Conservation (phyloP, 225 moss, liverwort and hornwort species). For the Bryoerythrophyllum caledonicum region DNA sequence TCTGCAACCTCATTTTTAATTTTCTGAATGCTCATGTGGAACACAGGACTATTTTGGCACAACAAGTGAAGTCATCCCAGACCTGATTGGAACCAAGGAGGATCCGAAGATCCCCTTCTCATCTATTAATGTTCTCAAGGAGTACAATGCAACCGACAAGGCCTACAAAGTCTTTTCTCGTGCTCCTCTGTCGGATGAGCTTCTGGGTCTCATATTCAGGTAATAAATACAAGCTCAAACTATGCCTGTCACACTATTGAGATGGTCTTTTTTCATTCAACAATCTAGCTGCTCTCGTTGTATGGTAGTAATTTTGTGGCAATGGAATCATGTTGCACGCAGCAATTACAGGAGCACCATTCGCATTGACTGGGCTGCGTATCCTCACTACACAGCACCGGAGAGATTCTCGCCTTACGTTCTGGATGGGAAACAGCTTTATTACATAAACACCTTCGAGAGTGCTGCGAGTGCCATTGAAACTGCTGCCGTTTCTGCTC, state of each 20-base stretch:
- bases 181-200: constrained; percentile 54
- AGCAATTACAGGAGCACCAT: constrained; percentile 54
- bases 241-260: too few relatives aligned
- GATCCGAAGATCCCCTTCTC: constrained; percentile 69
- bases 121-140: constrained; percentile 64
- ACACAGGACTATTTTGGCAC: constrained; percentile 53
- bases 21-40: not conserved
- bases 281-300: not conserved
- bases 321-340: constrained; percentile 19
- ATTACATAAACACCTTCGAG: constrained; percentile 91
- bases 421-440: constrained; percentile 77
- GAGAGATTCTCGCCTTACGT: constrained; percentile 82
- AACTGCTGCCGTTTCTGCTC: constrained; percentile 81
- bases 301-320: not conserved
- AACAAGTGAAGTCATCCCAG: constrained; percentile 59
- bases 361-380: constrained; percentile 85
- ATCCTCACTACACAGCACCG: constrained; percentile 81
- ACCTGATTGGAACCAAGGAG: constrained; percentile 82
- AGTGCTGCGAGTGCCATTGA: constrained; percentile 96
- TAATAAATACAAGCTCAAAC: constrained; percentile 14
- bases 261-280: not conserved
- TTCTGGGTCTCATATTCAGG: constrained; percentile 83
- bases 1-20: constrained; percentile 3
- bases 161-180: constrained; percentile 95
- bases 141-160: constrained; percentile 76